Percentiles rank a stretch among this genome's conserved stretches.
These are phyloP conservation scores for Helicostylum pulchrum DNA, from an alignment of 192 early-diverging fungal genomes.

Conservation along the genomic window DNA sequence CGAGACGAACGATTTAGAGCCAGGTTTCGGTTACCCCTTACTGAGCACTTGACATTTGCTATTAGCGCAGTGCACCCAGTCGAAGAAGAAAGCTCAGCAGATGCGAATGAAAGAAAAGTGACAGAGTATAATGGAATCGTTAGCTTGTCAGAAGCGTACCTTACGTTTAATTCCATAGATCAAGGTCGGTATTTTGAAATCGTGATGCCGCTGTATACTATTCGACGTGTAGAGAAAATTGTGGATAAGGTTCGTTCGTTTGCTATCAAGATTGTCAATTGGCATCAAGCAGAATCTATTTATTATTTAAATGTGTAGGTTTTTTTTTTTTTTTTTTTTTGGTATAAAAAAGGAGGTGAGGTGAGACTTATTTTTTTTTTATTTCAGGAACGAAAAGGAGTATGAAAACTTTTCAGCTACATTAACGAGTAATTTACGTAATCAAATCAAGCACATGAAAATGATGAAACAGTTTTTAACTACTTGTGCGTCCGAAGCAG, in stretches of 20 bases:
- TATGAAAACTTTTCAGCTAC: constrained; percentile 82
- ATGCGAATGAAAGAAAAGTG: neutral
- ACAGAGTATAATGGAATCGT: constrained; percentile 57
- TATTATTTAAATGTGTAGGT: constrained; percentile 47
- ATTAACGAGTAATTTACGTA: constrained; percentile 68
- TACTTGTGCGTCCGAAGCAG: constrained; percentile 80
- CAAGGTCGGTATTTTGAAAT: constrained; percentile 56
- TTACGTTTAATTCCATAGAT: constrained; percentile 64
- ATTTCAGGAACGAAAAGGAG: constrained; percentile 37
- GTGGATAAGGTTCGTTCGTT: constrained; percentile 41
- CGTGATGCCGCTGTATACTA: constrained; percentile 72
- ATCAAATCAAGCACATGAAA: constrained; percentile 78
- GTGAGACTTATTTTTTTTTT: constrained; percentile 2
- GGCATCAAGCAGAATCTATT: constrained; percentile 24
- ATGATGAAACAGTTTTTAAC: constrained; percentile 73
- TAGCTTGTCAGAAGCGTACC: constrained; percentile 73
- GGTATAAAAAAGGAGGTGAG: neutral
- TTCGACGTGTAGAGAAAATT: constrained; percentile 77
- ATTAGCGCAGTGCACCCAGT: constrained; percentile 57
- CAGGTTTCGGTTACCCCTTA: constrained; percentile 76
- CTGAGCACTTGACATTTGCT: constrained; percentile 71
- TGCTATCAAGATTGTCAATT: constrained; percentile 26
- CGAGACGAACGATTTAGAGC: constrained; percentile 74
- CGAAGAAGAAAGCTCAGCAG: constrained; percentile 35
- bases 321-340: neutral